Percentiles rank a stretch among this genome's conserved stretches.
phyloP scores from a whole-genome alignment of 768 basidiomycete genomes.

The Suillus brevipes region DNA sequence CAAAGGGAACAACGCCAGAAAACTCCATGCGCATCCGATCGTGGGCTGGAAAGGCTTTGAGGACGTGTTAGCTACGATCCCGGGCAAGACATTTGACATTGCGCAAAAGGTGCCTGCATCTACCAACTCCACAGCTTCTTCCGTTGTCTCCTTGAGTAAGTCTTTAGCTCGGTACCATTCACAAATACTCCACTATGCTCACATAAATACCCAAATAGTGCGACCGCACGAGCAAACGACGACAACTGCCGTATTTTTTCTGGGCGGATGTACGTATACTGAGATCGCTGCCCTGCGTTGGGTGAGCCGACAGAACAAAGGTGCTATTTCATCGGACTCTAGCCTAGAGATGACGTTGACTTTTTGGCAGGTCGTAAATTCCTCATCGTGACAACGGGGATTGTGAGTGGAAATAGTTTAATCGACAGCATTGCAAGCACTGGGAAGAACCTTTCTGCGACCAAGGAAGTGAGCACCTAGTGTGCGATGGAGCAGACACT shows the following conservation, averaged over 20 bases:
- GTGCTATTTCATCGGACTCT: constrained; percentile 35
- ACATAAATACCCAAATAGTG: constrained; percentile 33
- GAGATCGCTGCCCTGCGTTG: constrained; percentile 95
- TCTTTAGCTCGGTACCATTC: constrained; percentile 11
- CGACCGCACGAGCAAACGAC: constrained; percentile 59
- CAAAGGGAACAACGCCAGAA: constrained; percentile 41
- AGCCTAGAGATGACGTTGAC: constrained; percentile 13
- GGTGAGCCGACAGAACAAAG: constrained; percentile 84
- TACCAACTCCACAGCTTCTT: constrained; percentile 26
- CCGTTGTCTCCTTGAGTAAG: constrained; percentile 37
- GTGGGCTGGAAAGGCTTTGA: constrained; percentile 98
- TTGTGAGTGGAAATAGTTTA: constrained; percentile 76
- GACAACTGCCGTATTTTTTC: constrained; percentile 92
- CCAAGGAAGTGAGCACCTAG: constrained; percentile 47
- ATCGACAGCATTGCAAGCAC: constrained; percentile 65
- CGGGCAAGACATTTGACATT: constrained; percentile 86
- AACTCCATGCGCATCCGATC: constrained; percentile 86
- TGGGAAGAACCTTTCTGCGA: constrained; percentile 26
- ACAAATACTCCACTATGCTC: not conserved
- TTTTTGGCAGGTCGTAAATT: constrained; percentile 70
- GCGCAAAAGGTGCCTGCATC: constrained; percentile 44
- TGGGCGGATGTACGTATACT: constrained; percentile 96
- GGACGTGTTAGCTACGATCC: constrained; percentile 78
- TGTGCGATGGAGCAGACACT: constrained; percentile 6
- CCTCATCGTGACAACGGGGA: constrained; percentile 89